Base-by-base conservation (phyloP, 192 early-diverging fungal species). In the Linderina pennispora region DNA sequence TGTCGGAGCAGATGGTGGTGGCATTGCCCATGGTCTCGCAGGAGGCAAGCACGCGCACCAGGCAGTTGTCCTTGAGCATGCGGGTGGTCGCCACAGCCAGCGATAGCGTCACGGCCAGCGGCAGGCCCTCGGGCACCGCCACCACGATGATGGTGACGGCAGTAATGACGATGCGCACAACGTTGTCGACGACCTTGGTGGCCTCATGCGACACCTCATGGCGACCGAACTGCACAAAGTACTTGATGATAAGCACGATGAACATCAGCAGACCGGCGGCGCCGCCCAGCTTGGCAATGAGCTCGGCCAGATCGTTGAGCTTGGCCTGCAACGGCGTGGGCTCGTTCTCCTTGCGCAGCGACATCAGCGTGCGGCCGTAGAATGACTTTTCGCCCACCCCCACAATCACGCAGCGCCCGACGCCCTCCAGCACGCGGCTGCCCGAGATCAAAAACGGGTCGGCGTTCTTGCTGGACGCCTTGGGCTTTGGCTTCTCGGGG, bases 21-120 rank as follows among this genome's bases (percentile, higher is more conserved):
- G 97, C 97, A 54, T 93, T 95, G 40, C 87, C 87, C 97, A 99
- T 99, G 18, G 94, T 97, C 64, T 99, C 97, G 65, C 97, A 99
- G 6, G 97, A 90, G 21, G 88, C 84, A 10, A 99, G 74, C 39
- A 98, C 84, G 19, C 97, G 85, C 21, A 99, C 97, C 16, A 99
- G 73, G 69, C 98, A 98, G 48, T 95, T 93, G 65, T 99, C 95
- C 42, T 92, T 90, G 39, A 98, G 60, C 97, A 99, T 99, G 11
- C 85, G 72, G 25, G 83, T 83, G 11, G 97, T 98, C 3, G 93
- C 94, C 64, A 90, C 89, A 1, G 94, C 94, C 35, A 99, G 76
- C 2, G 97, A 86, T 39, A 99, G 65, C 2, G 95, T 98, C 21
- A 99, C 97, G 10, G 97, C 97, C 33, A 99, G 66, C 7, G 97